Evolutionary conservation across 306 rosid genomes (phyloP).

Genomic region (Cicer yamashitae): DNA sequence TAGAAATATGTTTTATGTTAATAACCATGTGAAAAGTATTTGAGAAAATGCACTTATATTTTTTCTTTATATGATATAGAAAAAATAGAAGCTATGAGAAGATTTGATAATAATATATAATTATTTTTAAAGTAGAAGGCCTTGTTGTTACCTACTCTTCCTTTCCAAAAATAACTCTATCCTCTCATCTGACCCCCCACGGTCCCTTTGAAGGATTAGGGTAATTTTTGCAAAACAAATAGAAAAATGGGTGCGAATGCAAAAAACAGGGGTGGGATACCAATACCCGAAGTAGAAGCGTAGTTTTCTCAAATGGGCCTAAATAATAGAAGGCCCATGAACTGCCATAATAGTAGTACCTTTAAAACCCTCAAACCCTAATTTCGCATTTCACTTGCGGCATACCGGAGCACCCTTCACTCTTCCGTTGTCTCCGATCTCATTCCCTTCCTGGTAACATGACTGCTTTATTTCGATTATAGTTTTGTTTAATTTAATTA

Average conservation of each 20-base stretch:
- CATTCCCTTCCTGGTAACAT: slow-evolving; percentile 7
- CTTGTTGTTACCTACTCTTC: neutral
- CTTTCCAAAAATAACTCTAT: too few relatives aligned
- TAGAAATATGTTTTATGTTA: too few relatives aligned
- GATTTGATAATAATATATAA: too few relatives aligned
- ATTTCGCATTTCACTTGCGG: neutral
- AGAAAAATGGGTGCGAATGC: too few relatives aligned
- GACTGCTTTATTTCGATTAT: neutral
- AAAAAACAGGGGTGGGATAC: too few relatives aligned
- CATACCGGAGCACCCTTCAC: neutral
- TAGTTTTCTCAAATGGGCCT: slow-evolving; percentile 16
- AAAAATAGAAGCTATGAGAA: too few relatives aligned
- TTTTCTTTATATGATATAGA: too few relatives aligned
- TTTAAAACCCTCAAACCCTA: slow-evolving; percentile 47
- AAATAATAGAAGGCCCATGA: neutral
- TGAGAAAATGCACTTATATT: too few relatives aligned
- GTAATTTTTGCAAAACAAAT: too few relatives aligned
- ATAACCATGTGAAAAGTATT: too few relatives aligned
- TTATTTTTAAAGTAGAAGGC: neutral
- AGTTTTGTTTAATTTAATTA: neutral
- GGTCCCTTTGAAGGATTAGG: too few relatives aligned
- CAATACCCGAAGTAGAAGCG: neutral
- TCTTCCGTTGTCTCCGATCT: slow-evolving; percentile 5
- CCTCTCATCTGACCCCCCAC: too few relatives aligned
- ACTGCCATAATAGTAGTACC: neutral